Evolutionary conservation across 768 basidiomycete species (phyloP), one percentile per base, ranked within the genome.

Genomic region (Podaxis sp.): DNA sequence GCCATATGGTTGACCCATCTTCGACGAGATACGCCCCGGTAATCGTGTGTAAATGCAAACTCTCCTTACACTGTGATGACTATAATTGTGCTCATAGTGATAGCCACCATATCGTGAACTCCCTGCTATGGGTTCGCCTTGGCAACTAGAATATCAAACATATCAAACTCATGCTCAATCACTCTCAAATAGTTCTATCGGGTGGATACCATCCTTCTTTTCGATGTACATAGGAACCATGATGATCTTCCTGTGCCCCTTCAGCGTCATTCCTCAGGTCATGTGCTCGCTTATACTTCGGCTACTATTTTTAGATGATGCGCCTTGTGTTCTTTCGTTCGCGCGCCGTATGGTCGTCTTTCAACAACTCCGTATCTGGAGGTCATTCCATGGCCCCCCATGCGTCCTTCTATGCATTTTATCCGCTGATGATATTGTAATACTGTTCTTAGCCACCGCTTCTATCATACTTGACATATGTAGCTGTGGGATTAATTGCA

Each of bases 401-500:
- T 52, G 28, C 30, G 52, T 38, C n/a, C 13, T 59, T 52, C 49
- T 39, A 9, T 24, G n/a, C 15, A 6, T n/a, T 28, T 22, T 22
- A 19, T 33, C 9, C 13, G 33, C 15, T 40, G 12, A 22, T 52
- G 39, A 6, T 15, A 51, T 49, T 24, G 3, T 11, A 38, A 40
- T 36, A 2, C 5, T 28, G 12, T 40, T 46, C 4, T 44, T 17
- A 19, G 15, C 6, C 13, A 11, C 22, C 3, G 19, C 59, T 61
- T 52, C 59, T 13, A 61, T 61, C 52, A 61, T 22, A 4, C 6
- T 28, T 26, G 22, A 11, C 52, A 44, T 53, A 51, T 57, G 54
- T 48, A 56, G 13, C 22, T 4, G 24, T 11, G 55, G 22, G 17
- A 6, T 17, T 9, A 12, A 28, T 61, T 52, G 51, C 52, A 17